Conservation (phyloP, 1,284 basidiomycete species). For the Fomes fomentarius region DNA sequence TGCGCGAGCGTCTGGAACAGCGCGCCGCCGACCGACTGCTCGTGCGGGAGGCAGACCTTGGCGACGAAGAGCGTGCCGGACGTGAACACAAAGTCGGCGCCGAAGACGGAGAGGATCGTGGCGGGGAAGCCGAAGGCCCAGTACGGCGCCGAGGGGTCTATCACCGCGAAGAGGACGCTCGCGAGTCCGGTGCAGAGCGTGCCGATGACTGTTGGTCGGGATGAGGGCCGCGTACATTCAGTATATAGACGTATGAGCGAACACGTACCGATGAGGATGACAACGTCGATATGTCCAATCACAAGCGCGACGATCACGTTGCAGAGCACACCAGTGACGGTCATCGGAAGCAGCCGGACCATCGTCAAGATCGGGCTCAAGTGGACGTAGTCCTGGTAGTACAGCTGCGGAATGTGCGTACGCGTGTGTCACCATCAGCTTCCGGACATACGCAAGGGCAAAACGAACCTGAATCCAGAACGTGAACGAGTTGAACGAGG, state of each 20-base stretch:
- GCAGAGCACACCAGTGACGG: conserved; percentile 68
- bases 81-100: conserved; percentile 81
- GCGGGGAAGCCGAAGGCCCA: conserved; percentile 86
- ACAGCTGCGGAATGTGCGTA: conserved; percentile 44
- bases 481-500: too few species aligned
- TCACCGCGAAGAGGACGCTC: conserved; percentile 74
- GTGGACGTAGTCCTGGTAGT: conserved; percentile 66
- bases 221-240: not conserved
- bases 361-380: conserved; percentile 70
- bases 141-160: conserved; percentile 62
- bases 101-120: conserved; percentile 72
- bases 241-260: not conserved
- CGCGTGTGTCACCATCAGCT: too few species aligned
- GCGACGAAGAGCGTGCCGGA: conserved; percentile 79
- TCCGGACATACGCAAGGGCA: too few species aligned
- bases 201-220: conserved; percentile 45
- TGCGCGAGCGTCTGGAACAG: conserved; percentile 80
- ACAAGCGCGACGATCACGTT: conserved; percentile 71
- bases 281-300: conserved; percentile 56
- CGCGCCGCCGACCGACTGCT: conserved; percentile 81
- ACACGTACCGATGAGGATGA: conserved; percentile 56
- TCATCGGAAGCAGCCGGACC: conserved; percentile 79
- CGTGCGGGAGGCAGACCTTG: conserved; percentile 68
- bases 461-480: too few species aligned
- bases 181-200: conserved; percentile 66